Evolutionary conservation across 768 basidiomycete genomes (phyloP), one percentile per base, ranked within the genome.

Genomic region (Tulasnella calospora): DNA sequence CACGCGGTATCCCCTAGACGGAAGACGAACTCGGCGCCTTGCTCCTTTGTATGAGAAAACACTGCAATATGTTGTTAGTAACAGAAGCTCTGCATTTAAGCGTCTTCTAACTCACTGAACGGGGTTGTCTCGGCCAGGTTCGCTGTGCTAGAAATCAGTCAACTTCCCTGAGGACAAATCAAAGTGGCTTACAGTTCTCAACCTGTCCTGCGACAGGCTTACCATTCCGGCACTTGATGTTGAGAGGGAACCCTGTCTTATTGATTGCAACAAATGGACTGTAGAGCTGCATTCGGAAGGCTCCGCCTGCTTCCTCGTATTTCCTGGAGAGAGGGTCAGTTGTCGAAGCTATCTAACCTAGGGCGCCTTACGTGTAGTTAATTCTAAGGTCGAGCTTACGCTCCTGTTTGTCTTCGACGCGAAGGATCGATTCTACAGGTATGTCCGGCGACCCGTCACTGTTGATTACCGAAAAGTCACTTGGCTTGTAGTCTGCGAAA

Each of bases 401-500:
- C 75, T 91, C 92, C 51, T 87, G 86, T 74, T 88, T 85, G 84
- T 99, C 98, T 5, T 90, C 88, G 70, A 99, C 84, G 8, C 88
- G 88, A 71, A 99, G 84, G 46, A 86, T 88, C 74, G 87, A 89
- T 84, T 96, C 98, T 76, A 90, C 87, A 79, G 92, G 93, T 80
- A 95, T 95, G 84, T 96, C 96, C 3, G 95, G 93, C 76, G 94
- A 90, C 38, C 91, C 91, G 83, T 98, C 95, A 21, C 94, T 94
- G 82, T 95, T 98, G 85, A 99, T 96, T 84, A 99, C 98, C 3
- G 95, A 92, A 81, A 98, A 99, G 79, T 99, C 96, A 83, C 96
- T 97, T 21, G 95, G 92, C 82, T 92, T 93, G 86, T 96, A 94
- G 19, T 90, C 95, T 97, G 81, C 5, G n/a, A 30, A 41, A 51